These are phyloP conservation scores for Brassica nigra DNA, from an alignment of 345 rosid genomes.

Conservation along the genomic window DNA sequence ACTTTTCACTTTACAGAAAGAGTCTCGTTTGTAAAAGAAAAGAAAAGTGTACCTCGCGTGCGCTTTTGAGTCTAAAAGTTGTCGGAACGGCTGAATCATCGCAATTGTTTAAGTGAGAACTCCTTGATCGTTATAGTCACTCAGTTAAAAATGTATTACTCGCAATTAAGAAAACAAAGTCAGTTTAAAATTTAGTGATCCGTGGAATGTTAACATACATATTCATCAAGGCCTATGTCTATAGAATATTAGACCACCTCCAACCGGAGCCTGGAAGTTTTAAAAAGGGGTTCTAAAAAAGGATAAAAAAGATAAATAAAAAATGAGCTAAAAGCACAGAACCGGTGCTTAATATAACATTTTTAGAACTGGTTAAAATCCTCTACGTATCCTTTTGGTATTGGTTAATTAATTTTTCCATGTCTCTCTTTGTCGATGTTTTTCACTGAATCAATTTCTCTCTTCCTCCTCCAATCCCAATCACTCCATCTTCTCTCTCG, in stretches of 20 bases:
- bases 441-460: no score
- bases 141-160: not conserved
- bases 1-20: conserved; percentile 4
- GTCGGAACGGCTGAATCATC: conserved; percentile 36
- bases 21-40: conserved; percentile 23
- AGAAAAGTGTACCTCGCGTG: conserved; percentile 29
- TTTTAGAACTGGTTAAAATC: no score
- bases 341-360: no score
- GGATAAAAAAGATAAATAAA: no score
- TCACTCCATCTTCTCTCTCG: no score
- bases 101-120: conserved; percentile 2
- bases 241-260: not conserved
- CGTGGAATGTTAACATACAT: not conserved
- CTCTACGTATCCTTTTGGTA: no score
- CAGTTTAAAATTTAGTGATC: not conserved
- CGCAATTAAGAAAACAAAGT: not conserved
- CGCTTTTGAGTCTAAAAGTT: conserved; percentile 29
- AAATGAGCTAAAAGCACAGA: no score
- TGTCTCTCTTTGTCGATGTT: no score
- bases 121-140: not conserved
- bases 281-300: no score
- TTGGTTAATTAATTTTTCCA: no score
- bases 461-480: no score
- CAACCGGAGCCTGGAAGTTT: no score
- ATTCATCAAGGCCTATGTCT: not conserved